Conservation (phyloP, 441 rosid genomes). For the Metrosideros polymorpha region DNA sequence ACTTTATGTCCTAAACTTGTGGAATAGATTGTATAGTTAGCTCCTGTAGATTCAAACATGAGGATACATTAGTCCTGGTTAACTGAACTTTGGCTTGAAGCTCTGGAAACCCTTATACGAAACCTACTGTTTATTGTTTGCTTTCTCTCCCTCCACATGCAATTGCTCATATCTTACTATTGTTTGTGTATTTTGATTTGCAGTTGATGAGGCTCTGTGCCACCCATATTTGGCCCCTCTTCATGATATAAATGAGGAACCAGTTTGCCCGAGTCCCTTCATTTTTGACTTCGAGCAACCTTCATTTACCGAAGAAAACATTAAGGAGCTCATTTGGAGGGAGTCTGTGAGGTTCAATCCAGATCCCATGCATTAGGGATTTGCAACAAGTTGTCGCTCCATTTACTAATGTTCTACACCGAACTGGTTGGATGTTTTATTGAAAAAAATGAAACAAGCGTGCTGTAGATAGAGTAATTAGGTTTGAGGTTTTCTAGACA, state of each 20-base stretch:
- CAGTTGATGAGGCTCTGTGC: conserved; percentile 15
- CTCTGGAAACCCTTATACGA: not conserved
- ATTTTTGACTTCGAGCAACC: conserved; percentile 13
- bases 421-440: not conserved
- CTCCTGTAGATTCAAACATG: not conserved
- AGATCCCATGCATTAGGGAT: conserved; percentile 2
- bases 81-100: not conserved
- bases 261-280: conserved; percentile 5
- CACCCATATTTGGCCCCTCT: conserved; percentile 16
- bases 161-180: not conserved
- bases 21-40: not conserved
- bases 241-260: conserved; percentile 15
- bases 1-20: not conserved
- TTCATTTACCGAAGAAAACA: conserved; percentile 10
- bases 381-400: not conserved
- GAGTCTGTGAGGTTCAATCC: conserved; percentile 9
- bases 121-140: not conserved
- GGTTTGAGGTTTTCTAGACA: not conserved
- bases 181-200: conserved; percentile 2
- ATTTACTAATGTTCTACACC: not conserved
- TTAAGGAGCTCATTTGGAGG: conserved; percentile 15
- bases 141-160: not conserved
- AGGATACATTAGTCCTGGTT: not conserved
- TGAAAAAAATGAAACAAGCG: not conserved
- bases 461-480: not conserved